A percentile compares a stretch with the other conserved stretches of the same genome.
Conservation (phyloP, 2,329 filamentous ascomycete genomes). For the Zopfia rhizophila region DNA sequence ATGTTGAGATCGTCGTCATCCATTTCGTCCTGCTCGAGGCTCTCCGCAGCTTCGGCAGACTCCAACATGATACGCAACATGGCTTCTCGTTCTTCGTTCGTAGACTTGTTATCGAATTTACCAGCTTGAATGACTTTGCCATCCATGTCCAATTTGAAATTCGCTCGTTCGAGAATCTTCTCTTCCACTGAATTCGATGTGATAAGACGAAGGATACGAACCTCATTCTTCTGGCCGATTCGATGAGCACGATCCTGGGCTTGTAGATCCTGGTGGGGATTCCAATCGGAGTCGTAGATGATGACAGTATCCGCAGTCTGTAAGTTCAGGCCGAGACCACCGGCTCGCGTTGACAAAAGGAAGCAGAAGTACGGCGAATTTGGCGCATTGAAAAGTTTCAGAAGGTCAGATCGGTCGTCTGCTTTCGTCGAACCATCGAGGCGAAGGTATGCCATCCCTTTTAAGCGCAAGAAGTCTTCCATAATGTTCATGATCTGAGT, state of each 20-base stretch:
- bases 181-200: slow-evolving; percentile 98
- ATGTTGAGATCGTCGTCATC: slow-evolving; percentile 97
- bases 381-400: slow-evolving; percentile 89
- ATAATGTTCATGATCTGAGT: slow-evolving; percentile 99
- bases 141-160: slow-evolving; percentile 99
- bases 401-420: slow-evolving; percentile 91
- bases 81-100: slow-evolving; percentile 96
- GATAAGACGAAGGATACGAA: slow-evolving; percentile 94
- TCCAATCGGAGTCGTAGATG: slow-evolving; percentile 99
- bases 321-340: slow-evolving; percentile 95
- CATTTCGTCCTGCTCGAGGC: slow-evolving; percentile 93
- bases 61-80: slow-evolving; percentile 95
- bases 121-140: slow-evolving; percentile 99
- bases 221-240: slow-evolving; percentile 99
- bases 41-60: slow-evolving; percentile 73
- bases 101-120: slow-evolving; percentile 99
- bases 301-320: slow-evolving; percentile 99
- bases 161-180: slow-evolving; percentile 95
- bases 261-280: slow-evolving; percentile 98
- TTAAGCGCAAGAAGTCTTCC: slow-evolving; percentile 93
- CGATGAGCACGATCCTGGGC: slow-evolving; percentile 99
- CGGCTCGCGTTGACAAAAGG: slow-evolving; percentile 96
- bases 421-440: slow-evolving; percentile 97
- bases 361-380: slow-evolving; percentile 97
- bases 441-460: slow-evolving; percentile 86